Conservation (phyloP, 2,329 filamentous ascomycete genomes). For the Microsporum canis region DNA sequence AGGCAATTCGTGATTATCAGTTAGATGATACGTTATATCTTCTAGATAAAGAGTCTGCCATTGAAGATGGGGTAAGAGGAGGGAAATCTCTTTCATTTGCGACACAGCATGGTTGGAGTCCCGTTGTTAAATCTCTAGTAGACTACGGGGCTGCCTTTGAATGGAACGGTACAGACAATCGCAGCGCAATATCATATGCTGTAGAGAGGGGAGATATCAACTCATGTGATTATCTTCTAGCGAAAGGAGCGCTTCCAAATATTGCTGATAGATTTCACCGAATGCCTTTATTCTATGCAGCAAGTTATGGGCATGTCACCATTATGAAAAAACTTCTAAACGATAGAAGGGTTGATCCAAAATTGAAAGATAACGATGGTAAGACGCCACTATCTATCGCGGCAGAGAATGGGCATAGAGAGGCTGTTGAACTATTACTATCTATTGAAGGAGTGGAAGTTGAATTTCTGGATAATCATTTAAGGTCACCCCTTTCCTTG, state of each 20-base stretch:
- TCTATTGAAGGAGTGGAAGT: too few relatives aligned
- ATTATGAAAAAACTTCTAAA: not conserved
- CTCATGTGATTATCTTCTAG: not conserved
- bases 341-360: not conserved
- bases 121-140: not conserved
- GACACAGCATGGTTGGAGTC: not conserved
- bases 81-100: not conserved
- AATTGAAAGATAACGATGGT: not conserved
- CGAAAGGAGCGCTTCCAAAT: not conserved
- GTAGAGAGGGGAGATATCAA: not conserved
- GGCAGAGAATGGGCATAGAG: not conserved
- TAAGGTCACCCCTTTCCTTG: not conserved
- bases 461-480: not conserved
- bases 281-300: not conserved
- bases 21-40: not conserved
- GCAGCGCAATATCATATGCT: not conserved
- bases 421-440: slow-evolving; percentile 2
- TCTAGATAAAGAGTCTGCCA: not conserved
- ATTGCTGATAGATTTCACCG: not conserved
- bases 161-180: not conserved
- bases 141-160: not conserved
- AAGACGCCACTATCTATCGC: not conserved
- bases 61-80: too few relatives aligned
- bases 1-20: not conserved
- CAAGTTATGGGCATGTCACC: not conserved